Conservation (phyloP, 2,329 filamentous ascomycete genomes). For the Penicillium sp. region DNA sequence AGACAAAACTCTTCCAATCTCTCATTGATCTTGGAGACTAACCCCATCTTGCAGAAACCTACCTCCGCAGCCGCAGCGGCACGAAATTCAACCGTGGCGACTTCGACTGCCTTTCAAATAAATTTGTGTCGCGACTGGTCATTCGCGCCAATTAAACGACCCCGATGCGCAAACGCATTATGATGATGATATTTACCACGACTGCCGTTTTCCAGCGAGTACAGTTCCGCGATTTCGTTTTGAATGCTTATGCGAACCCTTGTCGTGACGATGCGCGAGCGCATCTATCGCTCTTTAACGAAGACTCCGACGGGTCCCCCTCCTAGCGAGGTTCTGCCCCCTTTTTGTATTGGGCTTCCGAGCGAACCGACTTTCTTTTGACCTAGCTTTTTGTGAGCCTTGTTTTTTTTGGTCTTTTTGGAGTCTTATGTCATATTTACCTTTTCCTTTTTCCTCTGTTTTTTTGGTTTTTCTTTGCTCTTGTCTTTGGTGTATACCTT, state of each 20-base stretch:
- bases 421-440: slow-evolving; percentile 28
- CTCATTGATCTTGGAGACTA: slow-evolving; percentile 32
- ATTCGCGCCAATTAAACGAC: slow-evolving; percentile 77
- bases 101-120: slow-evolving; percentile 94
- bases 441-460: slow-evolving; percentile 24
- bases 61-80: slow-evolving; percentile 74
- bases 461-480: background rate
- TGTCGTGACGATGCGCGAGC: slow-evolving; percentile 26
- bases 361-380: slow-evolving; percentile 23
- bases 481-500: slow-evolving; percentile 37
- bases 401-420: background rate
- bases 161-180: slow-evolving; percentile 24
- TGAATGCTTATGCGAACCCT: slow-evolving; percentile 19
- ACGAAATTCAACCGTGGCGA: slow-evolving; percentile 85
- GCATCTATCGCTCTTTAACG: slow-evolving; percentile 17
- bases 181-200: slow-evolving; percentile 23
- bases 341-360: slow-evolving; percentile 14
- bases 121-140: slow-evolving; percentile 93
- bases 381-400: slow-evolving; percentile 21
- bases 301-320: slow-evolving; percentile 8
- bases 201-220: slow-evolving; percentile 23
- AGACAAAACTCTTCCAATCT: background rate
- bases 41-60: slow-evolving; percentile 65
- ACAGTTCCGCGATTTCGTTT: slow-evolving; percentile 16
- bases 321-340: slow-evolving; percentile 15